A percentile compares a stretch with the other conserved stretches of the same genome.
Conservation (phyloP, 192 early-diverging fungal species). For the Linnemannia schmuckeri region DNA sequence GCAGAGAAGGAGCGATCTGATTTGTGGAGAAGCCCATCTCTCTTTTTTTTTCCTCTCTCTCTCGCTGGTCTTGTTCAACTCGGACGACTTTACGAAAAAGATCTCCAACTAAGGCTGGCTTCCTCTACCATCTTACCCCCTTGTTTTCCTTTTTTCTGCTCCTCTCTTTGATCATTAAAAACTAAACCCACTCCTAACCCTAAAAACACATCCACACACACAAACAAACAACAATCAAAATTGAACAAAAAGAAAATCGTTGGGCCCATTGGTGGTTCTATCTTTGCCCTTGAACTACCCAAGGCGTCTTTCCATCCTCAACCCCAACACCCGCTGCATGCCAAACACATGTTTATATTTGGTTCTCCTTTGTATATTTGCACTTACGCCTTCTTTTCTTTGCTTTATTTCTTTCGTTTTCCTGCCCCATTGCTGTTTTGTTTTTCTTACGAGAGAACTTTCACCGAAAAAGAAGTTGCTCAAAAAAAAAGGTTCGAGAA, state of each 20-base stretch:
- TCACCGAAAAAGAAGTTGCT: neutral
- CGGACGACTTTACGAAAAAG: neutral
- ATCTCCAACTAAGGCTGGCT: neutral
- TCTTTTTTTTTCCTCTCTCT: neutral
- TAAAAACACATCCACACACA: neutral
- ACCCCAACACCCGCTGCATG: neutral
- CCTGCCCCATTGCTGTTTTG: neutral
- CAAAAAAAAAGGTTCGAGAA: constrained; percentile 2
- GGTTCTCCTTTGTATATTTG: neutral
- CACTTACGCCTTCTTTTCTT: neutral
- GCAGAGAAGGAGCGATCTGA: constrained; percentile 1
- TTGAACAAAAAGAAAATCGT: neutral
- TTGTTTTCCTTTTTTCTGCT: neutral
- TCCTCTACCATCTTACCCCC: neutral
- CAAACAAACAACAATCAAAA: neutral
- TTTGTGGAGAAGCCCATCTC: constrained; percentile 3
- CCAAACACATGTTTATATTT: constrained; percentile 1
- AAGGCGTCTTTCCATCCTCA: neutral
- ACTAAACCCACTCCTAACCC: neutral
- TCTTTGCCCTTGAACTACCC: neutral
- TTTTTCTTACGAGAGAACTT: neutral
- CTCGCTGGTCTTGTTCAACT: neutral
- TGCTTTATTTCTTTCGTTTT: neutral
- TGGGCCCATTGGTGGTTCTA: neutral
- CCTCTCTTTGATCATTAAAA: neutral